Evolutionary conservation across 2,329 filamentous ascomycete genomes (phyloP).

Genomic region (Magnaporthales sp.): DNA sequence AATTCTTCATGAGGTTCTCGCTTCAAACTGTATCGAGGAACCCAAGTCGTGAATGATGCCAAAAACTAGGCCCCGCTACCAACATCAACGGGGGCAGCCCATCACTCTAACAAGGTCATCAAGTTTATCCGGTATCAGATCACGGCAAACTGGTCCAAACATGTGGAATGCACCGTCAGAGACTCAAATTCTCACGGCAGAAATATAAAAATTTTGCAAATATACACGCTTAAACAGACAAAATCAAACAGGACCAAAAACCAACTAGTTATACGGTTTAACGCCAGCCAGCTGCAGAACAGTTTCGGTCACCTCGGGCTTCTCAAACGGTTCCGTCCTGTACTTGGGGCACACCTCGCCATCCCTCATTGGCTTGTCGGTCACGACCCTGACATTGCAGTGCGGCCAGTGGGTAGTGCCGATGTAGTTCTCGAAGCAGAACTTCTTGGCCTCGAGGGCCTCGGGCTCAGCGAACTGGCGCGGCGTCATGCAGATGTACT

Average conservation of each 20-base stretch:
- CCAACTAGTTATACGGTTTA: neutral
- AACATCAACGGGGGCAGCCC: too few species aligned
- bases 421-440: slow-evolving; percentile 22
- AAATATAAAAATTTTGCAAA: neutral
- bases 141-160: neutral
- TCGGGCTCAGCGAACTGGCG: slow-evolving; percentile 23
- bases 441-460: slow-evolving; percentile 22
- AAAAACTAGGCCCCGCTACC: too few species aligned
- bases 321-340: slow-evolving; percentile 27
- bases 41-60: too few species aligned
- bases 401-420: slow-evolving; percentile 30
- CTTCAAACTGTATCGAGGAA: too few species aligned
- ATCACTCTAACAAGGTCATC: too few species aligned
- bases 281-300: slow-evolving; percentile 20
- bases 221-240: neutral
- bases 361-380: slow-evolving; percentile 24
- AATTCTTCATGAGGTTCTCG: too few species aligned
- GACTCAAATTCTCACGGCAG: too few species aligned
- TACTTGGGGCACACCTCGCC: slow-evolving; percentile 26
- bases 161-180: too few species aligned
- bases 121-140: too few species aligned
- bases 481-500: slow-evolving; percentile 29
- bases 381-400: slow-evolving; percentile 24
- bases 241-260: neutral
- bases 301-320: slow-evolving; percentile 23